Base-by-base conservation (phyloP, 2,329 filamentous ascomycete species). In the Coleophoma eucalyptorum region DNA sequence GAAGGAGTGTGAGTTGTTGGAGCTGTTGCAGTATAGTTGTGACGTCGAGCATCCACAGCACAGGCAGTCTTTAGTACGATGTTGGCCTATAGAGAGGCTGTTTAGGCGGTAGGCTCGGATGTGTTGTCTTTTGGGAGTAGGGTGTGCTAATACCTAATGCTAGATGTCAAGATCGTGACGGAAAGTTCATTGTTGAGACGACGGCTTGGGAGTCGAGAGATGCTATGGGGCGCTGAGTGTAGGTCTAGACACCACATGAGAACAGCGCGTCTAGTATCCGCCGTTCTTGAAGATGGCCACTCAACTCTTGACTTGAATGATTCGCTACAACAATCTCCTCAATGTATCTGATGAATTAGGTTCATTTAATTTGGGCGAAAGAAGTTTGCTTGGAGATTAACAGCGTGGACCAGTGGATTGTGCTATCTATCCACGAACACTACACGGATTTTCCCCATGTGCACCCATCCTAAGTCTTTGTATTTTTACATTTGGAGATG, bases 11-110 rank as follows among this genome's bases (percentile, higher is more conserved):
- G 74, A 80, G 62, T 70, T 85, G 51, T 64, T 82, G 50, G 71
- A 74, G 60, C 75, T 86, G 72, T 60, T 81, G 64, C 82, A 86
- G 69, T 85, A 83, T 66, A 73, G 78, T 40, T 86, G 83, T 64
- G 66, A 73, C 54, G 75, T 85, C 41, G 69, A 77, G 56, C 62
- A 72, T 35, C 77, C 79, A 13, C 67, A 72, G 43, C 62, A 65
- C 34, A 64, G 60, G 46, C 65, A 78, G 51, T 77, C 77, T 50
- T 65, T 71, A 0, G 76, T 83, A 42, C 67, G 68, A 51, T 86
- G 83, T 64, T 79, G 72, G 68, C 76, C 79, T 10, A 72, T 86
- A 38, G 74, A 79, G 62, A 74, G 82, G 51, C 71, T 81, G 62
- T 86, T 85, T 63, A 73, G 83, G 53, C 75, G 73, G 83, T 85